Evolutionary conservation across 192 early-diverging fungal species (phyloP), one percentile per base, ranked within the genome.

Genomic region (Umbelopsis sp.): DNA sequence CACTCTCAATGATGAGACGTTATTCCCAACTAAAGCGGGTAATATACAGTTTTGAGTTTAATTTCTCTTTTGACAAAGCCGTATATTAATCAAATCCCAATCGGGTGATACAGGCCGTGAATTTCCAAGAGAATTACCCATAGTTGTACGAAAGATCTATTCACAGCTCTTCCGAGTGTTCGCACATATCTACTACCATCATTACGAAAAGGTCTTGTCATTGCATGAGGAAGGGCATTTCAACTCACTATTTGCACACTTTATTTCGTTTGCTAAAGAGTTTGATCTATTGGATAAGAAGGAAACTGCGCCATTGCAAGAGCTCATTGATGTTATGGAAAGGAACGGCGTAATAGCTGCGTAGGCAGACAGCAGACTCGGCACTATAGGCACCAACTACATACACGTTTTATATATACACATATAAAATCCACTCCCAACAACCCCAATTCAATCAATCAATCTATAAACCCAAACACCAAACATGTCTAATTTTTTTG

Each of bases 221-320:
- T 77, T 97, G 32, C 85, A 84, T 38, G 88, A 92, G 47, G 95
- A 99, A 72, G 87, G 88, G 0, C 97, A 99, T 74, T 88, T 97
- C 70, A 99, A 99, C 85, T 93, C 97, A 2, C 82, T 99, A 16
- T 96, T 97, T 89, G 94, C 97, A 1, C 96, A 99, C 74, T 94
- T 99, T 78, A 86, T 95, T 41, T 92, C 92, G 12, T 99, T 99
- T 82, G 89, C 89, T 25, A 88, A 88, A 70, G 96, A 96, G 76
- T 99, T 97, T 85, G 95, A 97, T 71, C 82, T 97, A 38, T 68
- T 98, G 44, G 96, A 97, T 59, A 91, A 91, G 75, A 97, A 96
- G 82, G 97, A 98, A 65, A 78, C 93, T 69, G 82, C 85, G 31
- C 93, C 95, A 17, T 81, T 98, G 83, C 77, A 81, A 32, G 94